Conservation (phyloP, 2,329 filamentous ascomycete genomes). For the Hymenoscyphus repandus region DNA sequence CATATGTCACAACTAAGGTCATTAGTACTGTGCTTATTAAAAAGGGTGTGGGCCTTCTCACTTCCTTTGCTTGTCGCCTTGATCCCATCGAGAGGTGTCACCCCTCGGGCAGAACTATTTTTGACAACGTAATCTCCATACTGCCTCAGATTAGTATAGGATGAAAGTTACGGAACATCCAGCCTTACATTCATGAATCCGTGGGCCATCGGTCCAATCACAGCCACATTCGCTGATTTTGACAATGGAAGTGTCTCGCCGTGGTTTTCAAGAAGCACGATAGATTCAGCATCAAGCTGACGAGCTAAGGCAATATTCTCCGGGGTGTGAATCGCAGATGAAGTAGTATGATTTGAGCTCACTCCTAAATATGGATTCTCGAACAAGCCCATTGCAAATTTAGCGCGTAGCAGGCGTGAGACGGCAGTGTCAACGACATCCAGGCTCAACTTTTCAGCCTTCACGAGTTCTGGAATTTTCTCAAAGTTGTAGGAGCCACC, state of each 20-base stretch:
- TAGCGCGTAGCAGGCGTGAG: conserved; percentile 57
- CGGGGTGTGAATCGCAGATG: conserved; percentile 57
- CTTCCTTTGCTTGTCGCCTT: conserved; percentile 52
- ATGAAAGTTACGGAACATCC: neutral
- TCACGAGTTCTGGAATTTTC: conserved; percentile 59
- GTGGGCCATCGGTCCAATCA: conserved; percentile 72
- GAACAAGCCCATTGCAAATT: conserved; percentile 67
- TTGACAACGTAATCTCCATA: conserved; percentile 72
- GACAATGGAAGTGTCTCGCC: conserved; percentile 57
- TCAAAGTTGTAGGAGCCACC: conserved; percentile 68
- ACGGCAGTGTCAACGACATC: conserved; percentile 61
- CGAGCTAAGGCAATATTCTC: conserved; percentile 67
- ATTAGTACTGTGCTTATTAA: neutral
- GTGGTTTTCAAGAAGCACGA: conserved; percentile 75
- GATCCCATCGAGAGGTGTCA: conserved; percentile 67
- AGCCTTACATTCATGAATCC: conserved; percentile 60
- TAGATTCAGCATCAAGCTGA: conserved; percentile 72
- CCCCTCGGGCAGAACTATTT: conserved; percentile 55
- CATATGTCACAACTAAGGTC: conserved; percentile 49
- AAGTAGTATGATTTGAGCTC: conserved; percentile 48
- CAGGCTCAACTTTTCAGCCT: conserved; percentile 54
- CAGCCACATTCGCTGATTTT: conserved; percentile 63
- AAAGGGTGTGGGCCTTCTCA: neutral
- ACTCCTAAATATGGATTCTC: conserved; percentile 63
- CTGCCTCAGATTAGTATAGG: conserved; percentile 31